Base-by-base conservation (phyloP, 257 asterid species). In the Solanum raphanifolium region DNA sequence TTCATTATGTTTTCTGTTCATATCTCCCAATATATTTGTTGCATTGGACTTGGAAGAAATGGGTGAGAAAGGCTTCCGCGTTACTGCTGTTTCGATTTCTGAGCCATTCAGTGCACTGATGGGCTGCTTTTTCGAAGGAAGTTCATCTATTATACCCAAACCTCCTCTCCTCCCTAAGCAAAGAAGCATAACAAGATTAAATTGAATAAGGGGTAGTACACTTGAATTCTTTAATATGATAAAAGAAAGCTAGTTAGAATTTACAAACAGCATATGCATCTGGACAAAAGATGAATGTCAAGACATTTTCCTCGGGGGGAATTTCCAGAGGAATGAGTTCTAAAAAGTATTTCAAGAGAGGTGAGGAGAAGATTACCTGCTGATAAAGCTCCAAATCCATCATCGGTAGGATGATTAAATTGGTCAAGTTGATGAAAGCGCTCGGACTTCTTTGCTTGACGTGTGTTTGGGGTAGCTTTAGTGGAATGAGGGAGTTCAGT, bases 61-160 rank as follows among this genome's bases (percentile, higher is more conserved):
- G 75, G 98, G 99, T 68, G 99, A 97, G 91, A 97, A 97, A 13
- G 99, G 99, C 92, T 89, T 95, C 87, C 99, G 93, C 58, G 29
- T 89, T 87, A 91, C 89, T 48, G 68, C 18, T 81, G 69, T 81
- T 6, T 81, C 43, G 15, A 81, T 29, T 46, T 81, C 85, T 81
- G 85, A 29, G 10, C 68, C 85, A 81, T 48, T 81, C 11, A 81
- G 6, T 29, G 69, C 69, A 81, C 85, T 81, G 85, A 81, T 29
- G 43, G 41, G 5, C 9, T 29, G 85, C 20, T 81, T 81, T 81
- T 81, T 81, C 9, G 12, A 18, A 86, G 95, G 94, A 83, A 93
- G 91, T 32, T 94, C 98, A 41, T 95, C 95, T n/a, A 93, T 89
- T n/a, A 93, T 89, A 89, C 94, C 99, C 91, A 96, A 89, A 55